phyloP scores from a whole-genome alignment of 164 flowering plant species.

The Annona cherimola region DNA sequence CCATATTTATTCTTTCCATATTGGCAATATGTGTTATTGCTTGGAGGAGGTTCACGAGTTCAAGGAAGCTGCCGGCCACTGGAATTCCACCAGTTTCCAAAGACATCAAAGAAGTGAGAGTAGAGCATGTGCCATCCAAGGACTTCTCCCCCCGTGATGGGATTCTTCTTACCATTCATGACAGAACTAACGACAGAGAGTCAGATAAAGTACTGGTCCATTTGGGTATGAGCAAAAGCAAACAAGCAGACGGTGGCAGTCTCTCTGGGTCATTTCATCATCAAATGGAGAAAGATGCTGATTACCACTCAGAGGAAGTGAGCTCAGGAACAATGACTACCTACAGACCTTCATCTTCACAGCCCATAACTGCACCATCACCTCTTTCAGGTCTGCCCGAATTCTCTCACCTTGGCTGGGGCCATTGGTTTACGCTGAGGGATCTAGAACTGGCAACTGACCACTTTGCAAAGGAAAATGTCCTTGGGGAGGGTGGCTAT shows the following conservation, averaged over 20 bases:
- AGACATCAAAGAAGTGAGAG: slow-evolving; percentile 71
- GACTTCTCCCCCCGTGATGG: slow-evolving; percentile 29
- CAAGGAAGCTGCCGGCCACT: slow-evolving; percentile 32
- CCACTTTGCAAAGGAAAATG: slow-evolving; percentile 65
- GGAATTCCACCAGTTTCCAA: slow-evolving; percentile 48
- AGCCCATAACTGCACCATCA: slow-evolving; percentile 56
- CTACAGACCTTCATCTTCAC: slow-evolving; percentile 35
- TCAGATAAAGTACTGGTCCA: slow-evolving; percentile 48
- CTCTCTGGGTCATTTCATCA: slow-evolving; percentile 57
- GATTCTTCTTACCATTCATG: slow-evolving; percentile 34
- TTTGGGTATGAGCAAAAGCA: slow-evolving; percentile 24
- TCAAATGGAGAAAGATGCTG: slow-evolving; percentile 49
- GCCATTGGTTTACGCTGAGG: slow-evolving; percentile 90
- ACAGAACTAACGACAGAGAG: slow-evolving; percentile 51
- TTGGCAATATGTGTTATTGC: slow-evolving; percentile 50
- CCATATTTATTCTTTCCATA: slow-evolving; percentile 41
- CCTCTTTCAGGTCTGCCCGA: slow-evolving; percentile 76
- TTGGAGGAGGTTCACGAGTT: slow-evolving; percentile 47
- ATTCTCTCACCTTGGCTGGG: slow-evolving; percentile 91
- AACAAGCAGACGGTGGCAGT: slow-evolving; percentile 42
- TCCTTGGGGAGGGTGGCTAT: slow-evolving; percentile 93
- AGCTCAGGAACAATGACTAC: slow-evolving; percentile 21
- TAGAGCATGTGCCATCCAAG: slow-evolving; percentile 48
- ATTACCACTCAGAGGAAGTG: slow-evolving; percentile 49
- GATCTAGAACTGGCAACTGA: slow-evolving; percentile 76